These are phyloP conservation scores for Rostrohypoxylon terebratum DNA, from an alignment of 495 filamentous ascomycete species.

Conservation along the genomic window DNA sequence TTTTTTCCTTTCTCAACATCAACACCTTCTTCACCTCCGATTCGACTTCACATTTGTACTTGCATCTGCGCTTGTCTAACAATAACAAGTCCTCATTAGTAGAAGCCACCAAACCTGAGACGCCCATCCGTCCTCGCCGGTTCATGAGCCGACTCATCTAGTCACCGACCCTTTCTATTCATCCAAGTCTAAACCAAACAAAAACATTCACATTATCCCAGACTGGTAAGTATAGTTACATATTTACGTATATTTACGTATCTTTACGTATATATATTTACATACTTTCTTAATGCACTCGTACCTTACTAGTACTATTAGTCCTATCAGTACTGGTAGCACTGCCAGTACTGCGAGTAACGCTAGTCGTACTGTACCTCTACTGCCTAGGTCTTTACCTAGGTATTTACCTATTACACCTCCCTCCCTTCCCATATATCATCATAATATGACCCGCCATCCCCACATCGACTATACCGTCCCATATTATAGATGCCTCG, in stretches of 20 bases:
- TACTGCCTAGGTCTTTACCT: too few relatives aligned
- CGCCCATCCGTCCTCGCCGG: constrained; percentile 4
- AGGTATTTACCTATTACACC: neutral
- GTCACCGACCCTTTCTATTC: constrained; percentile 9
- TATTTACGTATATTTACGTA: neutral
- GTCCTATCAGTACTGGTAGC: too few relatives aligned
- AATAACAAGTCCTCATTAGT: constrained; percentile 1
- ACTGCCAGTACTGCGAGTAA: too few relatives aligned
- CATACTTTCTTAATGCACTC: neutral
- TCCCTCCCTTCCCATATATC: constrained; percentile 21
- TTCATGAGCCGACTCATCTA: constrained; percentile 27
- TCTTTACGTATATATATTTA: neutral
- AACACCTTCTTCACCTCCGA: neutral
- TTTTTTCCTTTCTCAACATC: neutral
- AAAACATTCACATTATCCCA: neutral
- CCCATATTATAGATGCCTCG: constrained; percentile 10
- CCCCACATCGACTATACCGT: constrained; percentile 15
- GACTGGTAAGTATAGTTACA: constrained; percentile 28
- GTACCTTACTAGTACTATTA: neutral
- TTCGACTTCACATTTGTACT: neutral
- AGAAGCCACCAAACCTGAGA: neutral
- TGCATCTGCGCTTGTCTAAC: neutral
- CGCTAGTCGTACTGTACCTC: too few relatives aligned
- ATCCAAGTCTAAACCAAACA: constrained; percentile 4
- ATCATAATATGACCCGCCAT: constrained; percentile 25